Evolutionary conservation across 2,329 filamentous ascomycete genomes (phyloP).

Genomic region (Apiospora rasikravindrae): DNA sequence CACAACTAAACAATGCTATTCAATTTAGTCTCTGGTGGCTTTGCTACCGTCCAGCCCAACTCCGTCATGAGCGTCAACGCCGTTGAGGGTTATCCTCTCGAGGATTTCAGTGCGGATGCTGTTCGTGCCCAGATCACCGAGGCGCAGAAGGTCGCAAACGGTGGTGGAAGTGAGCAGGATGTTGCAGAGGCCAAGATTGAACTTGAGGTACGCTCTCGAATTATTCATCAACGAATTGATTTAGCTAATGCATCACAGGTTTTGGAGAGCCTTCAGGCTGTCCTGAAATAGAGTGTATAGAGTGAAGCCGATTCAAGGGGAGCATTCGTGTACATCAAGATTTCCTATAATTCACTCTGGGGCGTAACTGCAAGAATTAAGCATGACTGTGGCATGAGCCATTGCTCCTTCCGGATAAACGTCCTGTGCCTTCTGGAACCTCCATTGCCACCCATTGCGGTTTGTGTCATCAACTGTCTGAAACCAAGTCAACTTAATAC

Average conservation of each 20-base stretch:
- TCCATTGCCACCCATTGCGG: background rate
- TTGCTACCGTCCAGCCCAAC: constrained; percentile 95
- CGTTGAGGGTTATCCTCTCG: constrained; percentile 90
- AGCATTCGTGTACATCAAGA: constrained; percentile 45
- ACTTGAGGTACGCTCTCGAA: constrained; percentile 74
- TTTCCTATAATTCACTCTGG: constrained; percentile 34
- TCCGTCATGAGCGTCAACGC: constrained; percentile 97
- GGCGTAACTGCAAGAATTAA: constrained; percentile 36
- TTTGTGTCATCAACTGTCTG: background rate
- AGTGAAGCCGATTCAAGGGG: constrained; percentile 39
- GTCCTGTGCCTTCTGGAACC: background rate
- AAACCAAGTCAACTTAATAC: background rate
- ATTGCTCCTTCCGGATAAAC: constrained; percentile 26
- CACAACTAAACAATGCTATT: background rate
- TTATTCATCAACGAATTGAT: background rate
- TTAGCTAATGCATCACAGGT: constrained; percentile 62
- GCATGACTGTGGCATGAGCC: constrained; percentile 27
- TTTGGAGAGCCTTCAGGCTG: constrained; percentile 81
- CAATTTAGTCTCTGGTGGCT: constrained; percentile 85
- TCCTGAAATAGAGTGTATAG: constrained; percentile 73
- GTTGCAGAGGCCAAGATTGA: constrained; percentile 99
- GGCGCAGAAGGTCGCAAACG: constrained; percentile 91
- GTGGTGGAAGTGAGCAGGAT: constrained; percentile 92
- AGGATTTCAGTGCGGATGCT: constrained; percentile 93
- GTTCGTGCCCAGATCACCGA: constrained; percentile 90